Evolutionary conservation across 2,329 filamentous ascomycete species (phyloP).

Genomic region (Pseudopithomyces maydicus): DNA sequence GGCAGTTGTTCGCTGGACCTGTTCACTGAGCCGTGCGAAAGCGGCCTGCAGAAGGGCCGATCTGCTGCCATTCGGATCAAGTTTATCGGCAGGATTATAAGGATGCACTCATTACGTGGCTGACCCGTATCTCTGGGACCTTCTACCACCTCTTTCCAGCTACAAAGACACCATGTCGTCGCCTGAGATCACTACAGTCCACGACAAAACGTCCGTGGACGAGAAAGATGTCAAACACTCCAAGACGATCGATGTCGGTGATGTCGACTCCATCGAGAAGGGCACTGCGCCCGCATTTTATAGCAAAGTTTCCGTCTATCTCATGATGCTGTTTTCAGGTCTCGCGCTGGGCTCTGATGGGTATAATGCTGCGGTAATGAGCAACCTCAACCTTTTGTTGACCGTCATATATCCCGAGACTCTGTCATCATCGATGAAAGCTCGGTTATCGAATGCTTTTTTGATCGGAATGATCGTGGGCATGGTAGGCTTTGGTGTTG

Average conservation of each 20-base stretch:
- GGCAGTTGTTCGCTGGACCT: background rate
- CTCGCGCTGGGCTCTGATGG: slow-evolving; percentile 43
- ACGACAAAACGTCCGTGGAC: background rate
- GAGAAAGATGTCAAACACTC: background rate
- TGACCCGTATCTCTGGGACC: slow-evolving; percentile 1
- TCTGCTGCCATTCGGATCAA: background rate
- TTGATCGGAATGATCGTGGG: slow-evolving; percentile 24
- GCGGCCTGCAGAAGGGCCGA: background rate
- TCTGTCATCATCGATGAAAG: slow-evolving; percentile 29
- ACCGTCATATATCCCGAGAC: slow-evolving; percentile 39
- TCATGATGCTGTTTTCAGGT: slow-evolving; percentile 43
- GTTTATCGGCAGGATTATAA: background rate
- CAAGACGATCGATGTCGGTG: background rate
- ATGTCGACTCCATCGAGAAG: slow-evolving; percentile 16
- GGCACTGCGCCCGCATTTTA: slow-evolving; percentile 23
- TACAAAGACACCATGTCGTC: background rate
- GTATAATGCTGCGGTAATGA: slow-evolving; percentile 44
- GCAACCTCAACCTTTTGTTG: slow-evolving; percentile 38
- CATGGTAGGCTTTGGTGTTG: slow-evolving; percentile 6
- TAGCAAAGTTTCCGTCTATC: slow-evolving; percentile 36
- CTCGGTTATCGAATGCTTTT: slow-evolving; percentile 42
- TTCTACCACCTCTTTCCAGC: background rate
- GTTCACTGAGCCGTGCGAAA: background rate
- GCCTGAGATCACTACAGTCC: background rate
- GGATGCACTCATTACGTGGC: background rate